phyloP scores from a whole-genome alignment of 371 early-diverging fungal genomes.

The Actinomortierella ambigua region DNA sequence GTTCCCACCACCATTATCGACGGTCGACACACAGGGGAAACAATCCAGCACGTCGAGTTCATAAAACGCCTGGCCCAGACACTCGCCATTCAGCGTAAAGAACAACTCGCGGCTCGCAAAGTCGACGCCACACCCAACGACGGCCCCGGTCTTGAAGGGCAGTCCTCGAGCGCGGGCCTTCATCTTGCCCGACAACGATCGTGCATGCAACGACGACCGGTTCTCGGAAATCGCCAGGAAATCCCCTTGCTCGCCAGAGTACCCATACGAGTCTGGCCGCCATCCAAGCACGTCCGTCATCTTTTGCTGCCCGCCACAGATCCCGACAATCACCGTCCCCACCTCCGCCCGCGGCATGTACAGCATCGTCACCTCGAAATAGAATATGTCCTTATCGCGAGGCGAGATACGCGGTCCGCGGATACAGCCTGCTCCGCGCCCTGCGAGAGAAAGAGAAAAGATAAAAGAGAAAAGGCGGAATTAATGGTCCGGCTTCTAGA shows the following conservation, averaged over 20 bases:
- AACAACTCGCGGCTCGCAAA: slow-evolving; percentile 36
- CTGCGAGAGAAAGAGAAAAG: no score
- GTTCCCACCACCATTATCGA: slow-evolving; percentile 22
- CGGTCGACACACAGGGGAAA: slow-evolving; percentile 29
- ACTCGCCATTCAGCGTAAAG: slow-evolving; percentile 42
- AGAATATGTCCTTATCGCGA: slow-evolving; percentile 39
- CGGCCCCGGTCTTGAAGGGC: slow-evolving; percentile 22
- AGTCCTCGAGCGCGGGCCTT: slow-evolving; percentile 39
- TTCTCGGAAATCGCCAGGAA: slow-evolving; percentile 32
- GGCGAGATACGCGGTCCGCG: slow-evolving; percentile 39
- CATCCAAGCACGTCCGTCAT: slow-evolving; percentile 28
- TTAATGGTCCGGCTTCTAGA: no score
- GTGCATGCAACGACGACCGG: slow-evolving; percentile 32
- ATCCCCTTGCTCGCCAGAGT: slow-evolving; percentile 29
- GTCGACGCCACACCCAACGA: slow-evolving; percentile 40
- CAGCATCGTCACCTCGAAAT: slow-evolving; percentile 38
- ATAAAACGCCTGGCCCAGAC: slow-evolving; percentile 39
- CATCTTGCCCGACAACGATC: slow-evolving; percentile 37
- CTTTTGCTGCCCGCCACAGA: slow-evolving; percentile 33
- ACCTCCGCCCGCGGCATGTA: slow-evolving; percentile 26
- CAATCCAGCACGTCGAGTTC: slow-evolving; percentile 41
- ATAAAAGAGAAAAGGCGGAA: no score
- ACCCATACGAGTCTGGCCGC: slow-evolving; percentile 28
- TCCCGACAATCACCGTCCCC: slow-evolving; percentile 28
- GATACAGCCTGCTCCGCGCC: slow-evolving; percentile 28